Percentiles rank a stretch among this genome's conserved stretches.
Conservation (phyloP, 2,329 filamentous ascomycete species). For the Neocatenulostroma microsporum region DNA sequence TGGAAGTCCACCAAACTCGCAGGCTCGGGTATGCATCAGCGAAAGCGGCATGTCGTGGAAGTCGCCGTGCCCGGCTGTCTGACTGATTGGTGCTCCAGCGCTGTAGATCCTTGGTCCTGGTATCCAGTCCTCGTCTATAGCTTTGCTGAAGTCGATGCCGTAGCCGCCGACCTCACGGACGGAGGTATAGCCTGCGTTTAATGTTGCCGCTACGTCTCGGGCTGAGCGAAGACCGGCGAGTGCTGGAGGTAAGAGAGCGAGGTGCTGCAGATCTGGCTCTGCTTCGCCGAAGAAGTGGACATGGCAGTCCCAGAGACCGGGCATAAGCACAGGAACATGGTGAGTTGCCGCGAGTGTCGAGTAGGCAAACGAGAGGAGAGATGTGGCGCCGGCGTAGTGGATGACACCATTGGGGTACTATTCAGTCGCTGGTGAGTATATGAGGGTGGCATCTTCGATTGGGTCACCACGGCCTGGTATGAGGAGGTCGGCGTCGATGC, state of each 20-base stretch:
- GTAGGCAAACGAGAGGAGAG: conserved; percentile 10
- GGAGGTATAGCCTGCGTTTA: conserved; percentile 46
- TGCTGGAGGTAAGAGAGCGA: conserved; percentile 17
- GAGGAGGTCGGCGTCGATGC: conserved; percentile 30
- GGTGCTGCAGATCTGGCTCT: conserved; percentile 11
- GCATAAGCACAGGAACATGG: conserved; percentile 40
- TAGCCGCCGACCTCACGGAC: conserved; percentile 46
- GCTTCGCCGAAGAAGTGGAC: conserved; percentile 29
- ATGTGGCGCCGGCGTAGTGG: conserved; percentile 32
- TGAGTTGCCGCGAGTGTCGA: conserved; percentile 1
- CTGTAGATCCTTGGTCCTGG: conserved; percentile 46
- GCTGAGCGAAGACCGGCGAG: conserved; percentile 38
- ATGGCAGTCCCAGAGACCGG: conserved; percentile 49
- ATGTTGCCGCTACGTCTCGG: conserved; percentile 34
- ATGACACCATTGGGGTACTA: conserved; percentile 31
- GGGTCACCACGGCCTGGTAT: conserved; percentile 43
- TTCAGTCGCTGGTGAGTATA: too few relatives aligned
- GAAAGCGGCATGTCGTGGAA: conserved; percentile 32
- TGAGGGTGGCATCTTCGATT: conserved; percentile 33
- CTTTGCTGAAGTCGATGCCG: conserved; percentile 37
- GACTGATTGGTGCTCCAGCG: conserved; percentile 37
- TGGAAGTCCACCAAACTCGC: conserved; percentile 28
- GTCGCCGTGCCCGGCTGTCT: conserved; percentile 46
- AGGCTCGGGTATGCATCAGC: conserved; percentile 26
- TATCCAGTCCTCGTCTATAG: conserved; percentile 40